Conservation (phyloP, 148 eudicot genomes). For the Pouteria glomerata region DNA sequence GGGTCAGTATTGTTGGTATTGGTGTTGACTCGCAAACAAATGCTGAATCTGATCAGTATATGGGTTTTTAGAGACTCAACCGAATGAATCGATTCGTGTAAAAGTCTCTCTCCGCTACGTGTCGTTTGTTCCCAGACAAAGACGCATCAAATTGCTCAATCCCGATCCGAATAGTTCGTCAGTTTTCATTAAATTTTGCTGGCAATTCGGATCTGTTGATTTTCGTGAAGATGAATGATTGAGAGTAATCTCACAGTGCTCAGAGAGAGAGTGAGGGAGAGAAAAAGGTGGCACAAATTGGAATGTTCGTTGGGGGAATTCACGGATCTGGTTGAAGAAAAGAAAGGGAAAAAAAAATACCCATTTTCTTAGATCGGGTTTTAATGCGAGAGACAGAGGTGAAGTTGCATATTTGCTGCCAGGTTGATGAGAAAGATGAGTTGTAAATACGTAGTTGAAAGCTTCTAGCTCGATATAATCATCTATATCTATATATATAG, state of each 20-base stretch:
- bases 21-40: slow-evolving; percentile 8
- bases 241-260: not conserved
- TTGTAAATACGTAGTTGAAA: too few relatives aligned
- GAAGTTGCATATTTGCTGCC: not conserved
- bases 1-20: not conserved
- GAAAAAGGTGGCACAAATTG: not conserved
- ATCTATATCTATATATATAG: too few relatives aligned
- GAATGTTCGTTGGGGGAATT: not conserved
- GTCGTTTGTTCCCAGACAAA: not conserved
- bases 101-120: not conserved
- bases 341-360: not conserved
- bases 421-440: not conserved
- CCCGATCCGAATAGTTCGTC: slow-evolving; percentile 3
- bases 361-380: not conserved
- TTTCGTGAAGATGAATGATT: not conserved
- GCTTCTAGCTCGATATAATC: too few relatives aligned
- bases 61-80: too few relatives aligned
- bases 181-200: not conserved
- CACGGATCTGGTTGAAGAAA: not conserved
- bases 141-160: not conserved
- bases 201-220: not conserved
- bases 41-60: not conserved
- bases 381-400: not conserved
- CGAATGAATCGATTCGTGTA: slow-evolving; percentile 1
- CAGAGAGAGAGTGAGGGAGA: too few relatives aligned